A percentile compares a stretch with the other conserved stretches of the same genome.
These are phyloP conservation scores for Rickenella mellea DNA, from an alignment of 768 basidiomycete species.

Conservation along the genomic window DNA sequence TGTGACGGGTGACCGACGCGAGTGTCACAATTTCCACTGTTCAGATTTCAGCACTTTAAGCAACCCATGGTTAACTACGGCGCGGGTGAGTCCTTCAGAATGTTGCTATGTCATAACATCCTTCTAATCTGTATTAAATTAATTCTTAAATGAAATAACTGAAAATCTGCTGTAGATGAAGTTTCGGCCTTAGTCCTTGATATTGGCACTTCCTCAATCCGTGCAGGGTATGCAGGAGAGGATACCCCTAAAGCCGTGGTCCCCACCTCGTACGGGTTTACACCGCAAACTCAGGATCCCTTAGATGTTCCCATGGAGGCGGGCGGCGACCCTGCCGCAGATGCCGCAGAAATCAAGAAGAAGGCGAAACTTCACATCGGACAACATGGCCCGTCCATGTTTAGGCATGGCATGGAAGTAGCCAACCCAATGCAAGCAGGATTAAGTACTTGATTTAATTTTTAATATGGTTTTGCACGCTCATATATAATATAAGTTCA, in stretches of 20 bases:
- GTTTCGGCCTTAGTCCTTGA: conserved; percentile 96
- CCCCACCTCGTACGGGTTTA: conserved; percentile 82
- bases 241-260: conserved; percentile 90
- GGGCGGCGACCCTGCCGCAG: conserved; percentile 28
- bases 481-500: conserved; percentile 34
- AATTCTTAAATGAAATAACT: no score
- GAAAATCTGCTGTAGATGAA: conserved; percentile 56
- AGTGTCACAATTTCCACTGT: conserved; percentile 1
- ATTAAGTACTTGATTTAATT: conserved; percentile 46
- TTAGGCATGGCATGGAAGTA: conserved; percentile 86
- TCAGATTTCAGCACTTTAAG: conserved; percentile 1
- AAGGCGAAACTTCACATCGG: conserved; percentile 67
- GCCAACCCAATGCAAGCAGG: conserved; percentile 78
- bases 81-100: conserved; percentile 49
- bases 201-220: conserved; percentile 81
- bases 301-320: conserved; percentile 44
- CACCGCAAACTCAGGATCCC: conserved; percentile 28
- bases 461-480: neutral
- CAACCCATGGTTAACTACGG: conserved; percentile 88
- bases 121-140: neutral
- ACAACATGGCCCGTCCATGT: conserved; percentile 81
- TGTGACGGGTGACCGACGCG: neutral
- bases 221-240: conserved; percentile 96
- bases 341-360: conserved; percentile 24
- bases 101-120: neutral